Base-by-base conservation (phyloP, 78 protist genomes). In the slime mould (Dictyostelium discoideum) region DNA sequence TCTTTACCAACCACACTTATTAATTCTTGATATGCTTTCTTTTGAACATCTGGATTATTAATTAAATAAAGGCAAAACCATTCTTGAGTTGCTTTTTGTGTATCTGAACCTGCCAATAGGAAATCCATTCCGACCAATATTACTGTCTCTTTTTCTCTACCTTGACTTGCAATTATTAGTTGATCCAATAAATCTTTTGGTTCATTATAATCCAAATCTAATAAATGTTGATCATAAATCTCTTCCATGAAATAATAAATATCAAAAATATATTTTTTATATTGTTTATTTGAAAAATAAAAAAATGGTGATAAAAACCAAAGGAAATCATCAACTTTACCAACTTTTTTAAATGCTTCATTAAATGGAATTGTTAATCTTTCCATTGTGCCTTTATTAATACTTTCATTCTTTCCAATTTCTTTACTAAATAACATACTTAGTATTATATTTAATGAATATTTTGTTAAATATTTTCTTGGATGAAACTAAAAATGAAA, bases 11-110 rank as follows among this genome's bases (percentile, higher is more conserved):
- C 20, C 0, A 10, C 65, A 20, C 24, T 11, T 2, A 26, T 20
- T 22, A 88, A 42, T 44, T 88, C 93, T 29, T 80, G 9, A 22
- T 88, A 88, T 7, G 85, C 84, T 26, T 80, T 88, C 48, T 65
- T 50, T 80, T 88, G 93, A 85, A 67, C 18, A 13, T 50, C 29
- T 48, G 26, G 67, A 81, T 81, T 40, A 48, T 81, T 81, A 48
- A 44, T 44, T 26, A 81, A 24, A 13, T 48, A 26, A 5, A 81
- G 32, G 13, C 9, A 9, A 50, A 81, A 42, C 63, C 69, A 81
- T 26, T 48, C 42, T 60, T 60, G 69, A 5, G 54, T 24, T 48
- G 79, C 76, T 1, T 42, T 39, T 29, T 37, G 69, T 1, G 79
- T 84, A 3, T 84, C 88, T 16, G 46, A 26, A 0, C 72, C 76